Conservation (phyloP, 805 yeast species). For the Schizosaccharomyces lindneri region DNA sequence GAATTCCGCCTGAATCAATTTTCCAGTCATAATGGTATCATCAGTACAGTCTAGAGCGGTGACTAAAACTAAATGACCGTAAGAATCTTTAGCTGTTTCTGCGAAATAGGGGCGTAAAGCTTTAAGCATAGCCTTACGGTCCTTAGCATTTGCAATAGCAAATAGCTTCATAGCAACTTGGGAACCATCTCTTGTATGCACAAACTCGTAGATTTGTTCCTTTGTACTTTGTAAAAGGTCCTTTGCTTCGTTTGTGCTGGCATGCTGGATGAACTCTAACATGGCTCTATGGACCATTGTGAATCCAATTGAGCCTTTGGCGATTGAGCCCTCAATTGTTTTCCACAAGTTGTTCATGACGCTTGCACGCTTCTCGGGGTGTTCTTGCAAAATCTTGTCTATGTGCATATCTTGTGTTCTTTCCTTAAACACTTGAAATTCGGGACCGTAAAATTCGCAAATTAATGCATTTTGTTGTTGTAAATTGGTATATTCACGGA, state of each 20-base stretch:
- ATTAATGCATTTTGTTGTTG: constrained; percentile 77
- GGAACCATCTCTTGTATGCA: constrained; percentile 83
- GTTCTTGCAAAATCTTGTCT: constrained; percentile 37
- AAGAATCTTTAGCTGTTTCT: constrained; percentile 57
- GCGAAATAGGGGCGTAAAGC: constrained; percentile 51
- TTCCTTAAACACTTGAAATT: constrained; percentile 72
- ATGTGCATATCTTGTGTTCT: constrained; percentile 21
- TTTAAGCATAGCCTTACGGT: constrained; percentile 56
- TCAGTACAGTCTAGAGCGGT: constrained; percentile 68
- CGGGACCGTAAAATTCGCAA: constrained; percentile 91
- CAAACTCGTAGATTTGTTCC: constrained; percentile 82
- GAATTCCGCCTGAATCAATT: constrained; percentile 26
- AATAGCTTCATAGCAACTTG: constrained; percentile 68
- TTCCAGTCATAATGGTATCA: constrained; percentile 65
- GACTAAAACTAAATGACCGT: constrained; percentile 60
- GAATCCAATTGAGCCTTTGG: constrained; percentile 89
- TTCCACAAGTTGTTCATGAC: constrained; percentile 53
- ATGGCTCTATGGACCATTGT: constrained; percentile 88
- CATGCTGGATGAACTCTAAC: constrained; percentile 60
- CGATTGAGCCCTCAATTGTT: constrained; percentile 73
- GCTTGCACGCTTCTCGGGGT: constrained; percentile 53
- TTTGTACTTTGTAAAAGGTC: constrained; percentile 61
- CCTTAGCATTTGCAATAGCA: constrained; percentile 72
- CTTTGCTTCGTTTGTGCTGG: constrained; percentile 42
- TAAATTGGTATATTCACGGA: constrained; percentile 55